These are phyloP conservation scores for Leucocoprinus leucothites DNA, from an alignment of 768 basidiomycete species.

Conservation along the genomic window DNA sequence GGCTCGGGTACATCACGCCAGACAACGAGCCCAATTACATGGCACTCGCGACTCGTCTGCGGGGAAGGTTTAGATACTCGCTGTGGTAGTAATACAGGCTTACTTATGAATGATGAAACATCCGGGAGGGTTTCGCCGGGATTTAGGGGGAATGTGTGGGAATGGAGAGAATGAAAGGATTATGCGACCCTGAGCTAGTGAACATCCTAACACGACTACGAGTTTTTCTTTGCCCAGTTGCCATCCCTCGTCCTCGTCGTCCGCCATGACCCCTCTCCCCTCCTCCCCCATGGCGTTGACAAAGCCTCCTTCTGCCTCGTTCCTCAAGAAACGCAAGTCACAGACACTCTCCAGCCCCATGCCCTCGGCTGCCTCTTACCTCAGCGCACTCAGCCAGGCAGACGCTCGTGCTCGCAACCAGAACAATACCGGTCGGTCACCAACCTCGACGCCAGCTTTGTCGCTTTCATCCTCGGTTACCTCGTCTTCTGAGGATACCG, in stretches of 20 bases:
- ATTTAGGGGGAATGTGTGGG: conserved; percentile 3
- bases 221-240: not conserved
- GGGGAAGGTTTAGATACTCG: conserved; percentile 65
- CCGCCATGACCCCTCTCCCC: conserved; percentile 18
- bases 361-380: conserved; percentile 40
- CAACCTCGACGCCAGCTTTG: conserved; percentile 66
- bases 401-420: conserved; percentile 62
- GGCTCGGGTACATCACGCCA: conserved; percentile 81
- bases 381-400: conserved; percentile 42
- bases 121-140: conserved; percentile 1
- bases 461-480: conserved; percentile 76
- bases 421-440: conserved; percentile 29
- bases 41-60: conserved; percentile 74
- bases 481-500: conserved; percentile 63
- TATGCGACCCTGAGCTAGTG: too few species aligned
- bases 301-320: conserved; percentile 51
- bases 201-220: too few species aligned
- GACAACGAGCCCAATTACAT: conserved; percentile 84
- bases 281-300: conserved; percentile 67
- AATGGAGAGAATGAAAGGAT: not conserved
- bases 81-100: conserved; percentile 54
- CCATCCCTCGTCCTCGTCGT: not conserved
- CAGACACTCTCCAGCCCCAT: conserved; percentile 25
- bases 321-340: conserved; percentile 55
- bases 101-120: not conserved